Conservation (phyloP, 1,284 basidiomycete genomes). For the Leucoagaricus sp. region DNA sequence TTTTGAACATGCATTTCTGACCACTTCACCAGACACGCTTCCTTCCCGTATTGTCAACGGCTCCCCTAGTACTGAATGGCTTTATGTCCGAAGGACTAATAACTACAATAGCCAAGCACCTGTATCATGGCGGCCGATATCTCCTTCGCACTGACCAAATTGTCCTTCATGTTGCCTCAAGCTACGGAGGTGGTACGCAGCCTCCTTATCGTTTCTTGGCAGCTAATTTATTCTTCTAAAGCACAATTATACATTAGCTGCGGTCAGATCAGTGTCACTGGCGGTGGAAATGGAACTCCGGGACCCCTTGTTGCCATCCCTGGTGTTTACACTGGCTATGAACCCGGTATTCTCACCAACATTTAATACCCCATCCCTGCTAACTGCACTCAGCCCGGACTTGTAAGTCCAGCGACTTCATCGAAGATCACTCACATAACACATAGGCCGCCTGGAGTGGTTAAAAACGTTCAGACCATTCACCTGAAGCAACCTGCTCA, state of each 20-base stretch:
- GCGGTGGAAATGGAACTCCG: conserved; percentile 34
- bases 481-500: no score
- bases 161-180: conserved; percentile 40
- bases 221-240: conserved; percentile 1
- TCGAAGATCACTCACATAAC: background rate
- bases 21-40: conserved; percentile 36
- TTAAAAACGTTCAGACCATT: no score
- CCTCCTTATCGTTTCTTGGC: background rate
- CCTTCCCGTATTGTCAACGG: conserved; percentile 42
- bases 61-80: conserved; percentile 36
- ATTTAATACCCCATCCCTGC: conserved; percentile 41
- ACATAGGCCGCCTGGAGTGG: conserved; percentile 34
- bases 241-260: conserved; percentile 36
- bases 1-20: background rate
- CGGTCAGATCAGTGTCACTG: conserved; percentile 33
- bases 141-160: conserved; percentile 50
- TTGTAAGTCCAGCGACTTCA: conserved; percentile 26
- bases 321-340: conserved; percentile 35
- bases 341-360: conserved; percentile 40
- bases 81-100: conserved; percentile 44
- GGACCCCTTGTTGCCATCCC: conserved; percentile 36
- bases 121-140: conserved; percentile 39
- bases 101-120: conserved; percentile 45
- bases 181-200: conserved; percentile 34
- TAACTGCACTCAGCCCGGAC: conserved; percentile 39